phyloP scores from a whole-genome alignment of 1,284 basidiomycete genomes.

The Apiotrichum porosum region DNA sequence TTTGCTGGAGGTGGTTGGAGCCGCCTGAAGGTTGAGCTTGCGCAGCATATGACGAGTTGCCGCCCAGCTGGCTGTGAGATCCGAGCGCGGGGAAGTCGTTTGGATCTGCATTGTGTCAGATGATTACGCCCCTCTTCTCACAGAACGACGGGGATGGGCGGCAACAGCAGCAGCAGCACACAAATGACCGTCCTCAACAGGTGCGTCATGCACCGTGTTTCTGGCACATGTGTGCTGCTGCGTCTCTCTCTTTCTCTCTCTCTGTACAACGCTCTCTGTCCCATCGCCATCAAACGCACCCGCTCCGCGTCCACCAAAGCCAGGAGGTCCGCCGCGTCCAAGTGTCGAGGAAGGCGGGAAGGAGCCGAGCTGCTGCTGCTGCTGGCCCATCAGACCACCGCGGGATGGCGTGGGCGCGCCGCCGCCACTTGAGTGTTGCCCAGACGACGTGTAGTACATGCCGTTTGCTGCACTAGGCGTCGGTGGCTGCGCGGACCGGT shows the following conservation, averaged over 20 bases:
- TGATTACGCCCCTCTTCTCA: too few species aligned
- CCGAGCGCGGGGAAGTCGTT: constrained; percentile 47
- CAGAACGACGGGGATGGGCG: too few species aligned
- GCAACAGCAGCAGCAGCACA: too few species aligned
- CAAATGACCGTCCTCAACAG: background rate
- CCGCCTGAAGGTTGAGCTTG: constrained; percentile 32
- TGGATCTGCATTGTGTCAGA: constrained; percentile 24
- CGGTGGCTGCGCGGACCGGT: constrained; percentile 12
- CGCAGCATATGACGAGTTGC: constrained; percentile 34
- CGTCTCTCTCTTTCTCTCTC: background rate
- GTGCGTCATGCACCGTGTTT: too few species aligned
- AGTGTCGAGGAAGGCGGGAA: constrained; percentile 19
- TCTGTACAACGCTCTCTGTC: background rate
- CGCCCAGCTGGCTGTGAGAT: constrained; percentile 24
- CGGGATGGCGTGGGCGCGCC: constrained; percentile 3
- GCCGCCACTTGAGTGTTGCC: constrained; percentile 6
- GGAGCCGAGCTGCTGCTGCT: constrained; percentile 10
- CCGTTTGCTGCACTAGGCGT: constrained; percentile 16
- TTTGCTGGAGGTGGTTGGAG: constrained; percentile 17
- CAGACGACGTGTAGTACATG: constrained; percentile 43
- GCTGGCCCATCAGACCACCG: constrained; percentile 8
- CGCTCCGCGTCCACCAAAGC: constrained; percentile 29
- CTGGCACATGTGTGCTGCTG: too few species aligned
- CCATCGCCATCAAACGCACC: constrained; percentile 3
- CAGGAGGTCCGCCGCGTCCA: constrained; percentile 38